A percentile compares a stretch with the other conserved stretches of the same genome.
Conservation (phyloP, 2,329 filamentous ascomycete genomes). For the Aspergillus nomiae region DNA sequence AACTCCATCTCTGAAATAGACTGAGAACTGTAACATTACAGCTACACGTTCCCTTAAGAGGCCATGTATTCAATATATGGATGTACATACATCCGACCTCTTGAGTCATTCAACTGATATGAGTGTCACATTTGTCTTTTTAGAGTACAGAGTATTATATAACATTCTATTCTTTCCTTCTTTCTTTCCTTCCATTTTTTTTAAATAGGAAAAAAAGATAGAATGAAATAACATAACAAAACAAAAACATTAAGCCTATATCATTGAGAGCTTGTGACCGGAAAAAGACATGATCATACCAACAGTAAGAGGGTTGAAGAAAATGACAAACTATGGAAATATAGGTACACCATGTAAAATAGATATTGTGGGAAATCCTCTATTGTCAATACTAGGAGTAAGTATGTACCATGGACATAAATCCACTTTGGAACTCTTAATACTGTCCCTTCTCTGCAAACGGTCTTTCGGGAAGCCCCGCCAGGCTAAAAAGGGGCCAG, state of each 20-base stretch:
- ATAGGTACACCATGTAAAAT: neutral
- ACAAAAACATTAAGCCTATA: neutral
- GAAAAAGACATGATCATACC: neutral
- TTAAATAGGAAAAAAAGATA: no score
- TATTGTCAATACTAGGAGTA: neutral
- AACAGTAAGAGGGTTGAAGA: neutral
- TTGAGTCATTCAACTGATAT: neutral
- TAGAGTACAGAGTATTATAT: neutral
- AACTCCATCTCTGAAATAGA: neutral
- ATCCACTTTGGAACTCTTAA: neutral
- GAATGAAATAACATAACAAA: neutral
- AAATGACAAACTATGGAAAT: neutral
- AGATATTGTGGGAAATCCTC: neutral
- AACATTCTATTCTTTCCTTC: neutral
- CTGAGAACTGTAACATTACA: neutral
- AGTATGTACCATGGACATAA: neutral
- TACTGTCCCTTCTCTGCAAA: neutral
- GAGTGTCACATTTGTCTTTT: neutral
- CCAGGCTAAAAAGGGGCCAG: conserved; percentile 8
- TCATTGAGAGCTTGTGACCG: neutral
- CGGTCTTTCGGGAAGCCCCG: conserved; percentile 8
- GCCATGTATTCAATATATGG: no score
- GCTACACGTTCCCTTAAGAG: no score
- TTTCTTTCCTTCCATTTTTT: neutral
- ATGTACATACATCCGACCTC: neutral